phyloP scores from a whole-genome alignment of 352 stramenopile genomes.

The Plasmopara halstedii region DNA sequence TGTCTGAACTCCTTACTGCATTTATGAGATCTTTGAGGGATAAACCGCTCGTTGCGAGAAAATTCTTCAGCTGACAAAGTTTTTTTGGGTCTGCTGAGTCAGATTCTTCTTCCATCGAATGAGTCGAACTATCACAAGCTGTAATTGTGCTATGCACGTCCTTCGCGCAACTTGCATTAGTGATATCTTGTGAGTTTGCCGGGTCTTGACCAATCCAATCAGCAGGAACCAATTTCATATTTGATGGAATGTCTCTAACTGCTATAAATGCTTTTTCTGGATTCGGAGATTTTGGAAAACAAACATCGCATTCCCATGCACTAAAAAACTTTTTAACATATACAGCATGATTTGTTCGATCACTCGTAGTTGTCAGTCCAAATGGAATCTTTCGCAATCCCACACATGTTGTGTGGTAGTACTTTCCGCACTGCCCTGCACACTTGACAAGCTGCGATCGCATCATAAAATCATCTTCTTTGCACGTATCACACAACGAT shows the following conservation, averaged over 20 bases:
- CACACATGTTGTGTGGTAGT: constrained; percentile 73
- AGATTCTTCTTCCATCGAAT: constrained; percentile 4
- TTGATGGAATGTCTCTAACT: constrained; percentile 22
- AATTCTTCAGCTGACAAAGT: constrained; percentile 53
- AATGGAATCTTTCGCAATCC: constrained; percentile 76
- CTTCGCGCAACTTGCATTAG: constrained; percentile 1
- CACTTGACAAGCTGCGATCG: constrained; percentile 64
- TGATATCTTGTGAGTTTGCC: constrained; percentile 23
- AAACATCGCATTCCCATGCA: constrained; percentile 62
- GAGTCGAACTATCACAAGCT: neutral
- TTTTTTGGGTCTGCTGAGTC: constrained; percentile 19
- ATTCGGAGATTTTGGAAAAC: constrained; percentile 16
- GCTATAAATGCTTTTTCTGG: neutral
- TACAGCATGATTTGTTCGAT: constrained; percentile 67
- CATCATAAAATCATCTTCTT: constrained; percentile 82
- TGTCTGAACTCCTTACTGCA: constrained; percentile 42
- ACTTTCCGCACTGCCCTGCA: constrained; percentile 33
- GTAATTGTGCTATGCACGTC: neutral
- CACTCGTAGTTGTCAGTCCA: constrained; percentile 71
- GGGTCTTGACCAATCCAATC: constrained; percentile 26
- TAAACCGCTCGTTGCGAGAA: constrained; percentile 48
- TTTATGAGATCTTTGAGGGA: constrained; percentile 69
- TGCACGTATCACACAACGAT: constrained; percentile 45
- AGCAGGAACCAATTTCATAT: constrained; percentile 43
- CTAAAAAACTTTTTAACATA: constrained; percentile 85